Evolutionary conservation across 768 basidiomycete species (phyloP), one percentile per base, ranked within the genome.

Genomic region (Collybia mongolica): DNA sequence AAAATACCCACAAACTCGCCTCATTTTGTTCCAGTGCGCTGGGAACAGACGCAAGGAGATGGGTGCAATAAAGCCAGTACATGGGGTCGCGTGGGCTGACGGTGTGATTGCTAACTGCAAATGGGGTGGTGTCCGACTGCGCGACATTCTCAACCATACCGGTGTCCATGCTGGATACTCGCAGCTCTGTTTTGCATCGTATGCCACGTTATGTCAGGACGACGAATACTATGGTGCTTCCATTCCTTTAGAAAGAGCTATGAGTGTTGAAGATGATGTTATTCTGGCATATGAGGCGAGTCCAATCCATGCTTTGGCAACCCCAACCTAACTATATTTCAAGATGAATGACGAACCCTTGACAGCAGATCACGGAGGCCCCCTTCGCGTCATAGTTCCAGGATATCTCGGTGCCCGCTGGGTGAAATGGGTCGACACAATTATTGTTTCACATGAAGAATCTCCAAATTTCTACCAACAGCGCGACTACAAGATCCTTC

Each of bases 391-490:
- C 6, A 77, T 88, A 36, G 82, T 82, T 1, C 87, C 87, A 0
- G 86, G 87, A 2, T 79, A 75, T 56, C 71, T 80, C 14, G 86
- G 86, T 5, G 86, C 83, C 24, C 79, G 86, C 9, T 86, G 85
- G 83, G 84, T 87, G 6, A 88, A 89, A 70, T 89, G 87, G 86
- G 70, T 86, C 0, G 82, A 86, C 57, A 79, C 71, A 0, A 81
- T 88, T 57, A 66, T 72, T 22, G 59, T 87, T 49, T 78, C 82
- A 4, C 19, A 63, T 0, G 60, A 65, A 6, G 85, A 88, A 65
- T 85, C 84, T 1, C 73, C 77, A 24, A 86, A 84, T 60, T 86
- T 81, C 63, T 88, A 86, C 59, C 85, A 88, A 54, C 84, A 86
- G 62, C 74, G 73, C 3, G 87, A 88, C 62, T 90, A 88, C 65